These are phyloP conservation scores for Coniella lustricola DNA, from an alignment of 2,329 filamentous ascomycete genomes.

Conservation along the genomic window DNA sequence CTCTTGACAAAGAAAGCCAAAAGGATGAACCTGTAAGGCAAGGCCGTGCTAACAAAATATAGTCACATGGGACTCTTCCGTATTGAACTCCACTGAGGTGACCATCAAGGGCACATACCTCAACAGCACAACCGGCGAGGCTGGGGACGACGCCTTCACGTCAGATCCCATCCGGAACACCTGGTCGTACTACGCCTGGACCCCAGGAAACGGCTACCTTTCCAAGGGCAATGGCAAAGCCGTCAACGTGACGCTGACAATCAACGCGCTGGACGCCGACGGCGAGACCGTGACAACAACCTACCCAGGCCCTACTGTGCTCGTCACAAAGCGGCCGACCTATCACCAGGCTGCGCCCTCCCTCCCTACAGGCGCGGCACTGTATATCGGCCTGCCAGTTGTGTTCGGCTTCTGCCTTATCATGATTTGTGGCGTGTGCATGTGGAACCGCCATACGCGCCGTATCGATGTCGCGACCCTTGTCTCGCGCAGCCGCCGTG, in stretches of 20 bases:
- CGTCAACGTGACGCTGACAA: constrained; percentile 42
- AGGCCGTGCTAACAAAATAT: no score
- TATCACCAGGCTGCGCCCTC: constrained; percentile 26
- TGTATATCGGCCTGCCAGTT: constrained; percentile 47
- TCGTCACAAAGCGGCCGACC: constrained; percentile 31
- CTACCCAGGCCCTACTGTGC: constrained; percentile 32
- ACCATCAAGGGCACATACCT: constrained; percentile 31
- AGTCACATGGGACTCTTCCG: constrained; percentile 53
- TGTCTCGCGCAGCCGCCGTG: constrained; percentile 36
- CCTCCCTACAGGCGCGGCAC: constrained; percentile 31
- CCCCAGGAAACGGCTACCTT: constrained; percentile 32
- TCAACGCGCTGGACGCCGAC: constrained; percentile 31
- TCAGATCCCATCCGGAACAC: constrained; percentile 29
- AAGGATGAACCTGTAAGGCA: no score
- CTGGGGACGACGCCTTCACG: constrained; percentile 26
- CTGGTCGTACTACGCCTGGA: constrained; percentile 43
- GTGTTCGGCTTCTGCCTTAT: constrained; percentile 41
- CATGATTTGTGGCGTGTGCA: constrained; percentile 45
- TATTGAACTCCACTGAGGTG: constrained; percentile 38
- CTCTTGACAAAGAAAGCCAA: no score
- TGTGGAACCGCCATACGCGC: constrained; percentile 49
- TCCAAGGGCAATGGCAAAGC: constrained; percentile 23
- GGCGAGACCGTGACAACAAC: constrained; percentile 18
- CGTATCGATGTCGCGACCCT: constrained; percentile 44
- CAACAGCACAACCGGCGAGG: constrained; percentile 28